Conservation (phyloP, 768 basidiomycete genomes). For the Leccinum olivaceopallidum region DNA sequence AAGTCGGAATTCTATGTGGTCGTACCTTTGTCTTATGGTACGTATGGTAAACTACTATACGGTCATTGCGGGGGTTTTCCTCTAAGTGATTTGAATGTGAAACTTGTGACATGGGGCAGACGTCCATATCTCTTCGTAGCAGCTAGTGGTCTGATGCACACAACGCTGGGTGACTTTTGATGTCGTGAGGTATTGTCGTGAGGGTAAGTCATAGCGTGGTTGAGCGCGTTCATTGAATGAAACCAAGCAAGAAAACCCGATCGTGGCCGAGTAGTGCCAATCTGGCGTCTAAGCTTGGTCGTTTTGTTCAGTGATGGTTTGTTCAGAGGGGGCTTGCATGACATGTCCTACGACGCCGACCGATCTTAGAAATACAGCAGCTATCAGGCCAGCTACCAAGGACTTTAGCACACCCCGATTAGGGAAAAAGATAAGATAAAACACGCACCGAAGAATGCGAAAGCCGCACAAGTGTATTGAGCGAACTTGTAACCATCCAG, state of each 20-base stretch:
- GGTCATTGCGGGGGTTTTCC: no score
- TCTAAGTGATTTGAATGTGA: neutral
- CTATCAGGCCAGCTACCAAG: slow-evolving; percentile 32
- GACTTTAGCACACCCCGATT: neutral
- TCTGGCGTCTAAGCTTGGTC: slow-evolving; percentile 7
- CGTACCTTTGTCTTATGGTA: no score
- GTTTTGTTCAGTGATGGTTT: slow-evolving; percentile 20
- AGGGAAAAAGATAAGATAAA: neutral
- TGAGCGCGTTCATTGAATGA: neutral
- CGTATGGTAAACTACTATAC: no score
- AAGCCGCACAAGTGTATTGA: slow-evolving; percentile 64
- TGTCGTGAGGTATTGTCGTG: slow-evolving; percentile 3
- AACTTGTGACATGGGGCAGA: neutral
- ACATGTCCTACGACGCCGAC: slow-evolving; percentile 42
- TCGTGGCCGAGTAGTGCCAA: neutral
- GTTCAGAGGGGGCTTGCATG: slow-evolving; percentile 21
- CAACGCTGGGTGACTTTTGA: neutral
- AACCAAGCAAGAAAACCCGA: neutral
- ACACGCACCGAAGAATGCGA: slow-evolving; percentile 54
- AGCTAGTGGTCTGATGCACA: slow-evolving; percentile 3
- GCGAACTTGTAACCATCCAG: slow-evolving; percentile 63
- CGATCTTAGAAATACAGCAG: slow-evolving; percentile 38
- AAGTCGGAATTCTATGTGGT: neutral
- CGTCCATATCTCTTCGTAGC: slow-evolving; percentile 1
- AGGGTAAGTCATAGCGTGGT: neutral